A percentile compares a stretch with the other conserved stretches of the same genome.
phyloP scores from a whole-genome alignment of 1,139 yeast species.

The Scheffersomyces parashehatae region DNA sequence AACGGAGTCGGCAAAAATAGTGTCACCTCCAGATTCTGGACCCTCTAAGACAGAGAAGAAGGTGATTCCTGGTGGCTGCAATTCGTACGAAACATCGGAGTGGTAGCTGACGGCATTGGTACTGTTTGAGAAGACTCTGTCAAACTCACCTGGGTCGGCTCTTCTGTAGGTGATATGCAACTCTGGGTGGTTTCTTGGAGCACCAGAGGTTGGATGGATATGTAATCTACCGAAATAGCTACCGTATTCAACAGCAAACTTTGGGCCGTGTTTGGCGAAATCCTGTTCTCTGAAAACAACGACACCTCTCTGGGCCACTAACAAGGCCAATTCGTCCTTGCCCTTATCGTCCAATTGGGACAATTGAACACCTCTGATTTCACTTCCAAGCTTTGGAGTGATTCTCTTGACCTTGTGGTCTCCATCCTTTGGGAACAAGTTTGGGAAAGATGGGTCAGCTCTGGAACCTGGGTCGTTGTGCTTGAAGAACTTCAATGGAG shows the following conservation, averaged over 20 bases:
- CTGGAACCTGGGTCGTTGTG: constrained; percentile 54
- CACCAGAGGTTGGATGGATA: constrained; percentile 73
- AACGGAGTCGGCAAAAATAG: constrained; percentile 35
- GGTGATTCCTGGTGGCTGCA: constrained; percentile 18
- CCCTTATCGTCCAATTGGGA: constrained; percentile 52
- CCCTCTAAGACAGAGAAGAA: constrained; percentile 15
- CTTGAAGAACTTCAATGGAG: constrained; percentile 49
- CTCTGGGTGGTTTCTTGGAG: constrained; percentile 60
- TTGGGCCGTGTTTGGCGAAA: constrained; percentile 57
- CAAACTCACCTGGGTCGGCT: constrained; percentile 29
- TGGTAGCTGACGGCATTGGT: constrained; percentile 14
- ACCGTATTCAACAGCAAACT: constrained; percentile 34
- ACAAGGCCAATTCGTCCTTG: constrained; percentile 64
- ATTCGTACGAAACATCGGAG: constrained; percentile 17
- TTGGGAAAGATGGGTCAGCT: constrained; percentile 57
- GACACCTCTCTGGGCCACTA: constrained; percentile 67
- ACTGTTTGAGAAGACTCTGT: constrained; percentile 9
- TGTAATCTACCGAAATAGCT: constrained; percentile 51
- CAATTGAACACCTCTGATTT: constrained; percentile 59
- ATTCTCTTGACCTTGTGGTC: constrained; percentile 34
- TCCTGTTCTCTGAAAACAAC: constrained; percentile 70
- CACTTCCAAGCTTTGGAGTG: constrained; percentile 70
- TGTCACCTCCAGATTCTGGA: constrained; percentile 20
- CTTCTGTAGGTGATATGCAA: constrained; percentile 63
- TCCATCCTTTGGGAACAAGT: constrained; percentile 45